Evolutionary conservation across 768 basidiomycete genomes (phyloP), one percentile per base, ranked within the genome.

Genomic region (Rhizopogon sp.): DNA sequence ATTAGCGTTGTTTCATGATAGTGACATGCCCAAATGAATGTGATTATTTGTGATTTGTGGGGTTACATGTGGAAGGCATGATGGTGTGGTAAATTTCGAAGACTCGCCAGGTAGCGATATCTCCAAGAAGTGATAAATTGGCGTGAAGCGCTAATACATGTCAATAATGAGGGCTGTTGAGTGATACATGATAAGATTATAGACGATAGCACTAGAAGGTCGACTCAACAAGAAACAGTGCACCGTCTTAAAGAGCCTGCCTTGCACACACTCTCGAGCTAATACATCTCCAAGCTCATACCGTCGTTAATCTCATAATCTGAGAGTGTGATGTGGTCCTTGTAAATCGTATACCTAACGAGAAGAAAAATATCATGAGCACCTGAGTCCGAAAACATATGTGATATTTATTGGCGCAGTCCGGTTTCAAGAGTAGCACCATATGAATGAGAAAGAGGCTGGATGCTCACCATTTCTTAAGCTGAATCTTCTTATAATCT

Each of bases 261-360:
- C 25, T 17, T 39, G 39, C 20, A 20, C 20, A 20, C 2, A 20
- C 20, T 39, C 51, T 5, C n/a, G 6, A n/a, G 5, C 53, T 73
- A 94, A 73, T 93, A 91, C 90, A 95, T 84, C 76, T 95, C 92
- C 69, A 95, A 75, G 67, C 89, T 93, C 90, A 91, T 93, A 43
- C 92, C 92, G 64, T 95, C 90, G 66, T 93, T 71, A 60, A 95
- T 94, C 75, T 95, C 93, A 64, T 95, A 96, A 72, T 96, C 93
- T n/a, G 76, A 62, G 6, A 95, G 81, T 11, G 90, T 92, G 65
- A 96, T 93, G 67, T 98, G 94, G 69, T 99, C 95, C 73, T 98
- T 98, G 78, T 86, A 99, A 43, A 84, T 88, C 4, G 82, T 94
- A 69, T 97, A 94, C 94, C 94, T 95, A 63, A 31, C 10, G 44